Base-by-base conservation (phyloP, 2,329 filamentous ascomycete species). In the Venturiaceae sp. region DNA sequence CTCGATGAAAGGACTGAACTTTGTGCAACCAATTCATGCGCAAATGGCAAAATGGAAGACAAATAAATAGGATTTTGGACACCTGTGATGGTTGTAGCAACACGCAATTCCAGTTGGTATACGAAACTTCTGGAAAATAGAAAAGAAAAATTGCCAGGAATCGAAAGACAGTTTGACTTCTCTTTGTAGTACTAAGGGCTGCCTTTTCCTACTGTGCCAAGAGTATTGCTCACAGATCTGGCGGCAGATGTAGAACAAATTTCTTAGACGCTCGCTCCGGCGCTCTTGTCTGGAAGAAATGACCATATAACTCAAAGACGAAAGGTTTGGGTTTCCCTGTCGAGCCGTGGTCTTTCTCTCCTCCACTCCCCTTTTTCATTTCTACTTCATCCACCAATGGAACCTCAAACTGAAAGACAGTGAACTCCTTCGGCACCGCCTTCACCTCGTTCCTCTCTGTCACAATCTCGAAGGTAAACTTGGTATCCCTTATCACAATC, bases 401-500 rank as follows among this genome's bases (percentile, higher is more conserved):
- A 9, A 97, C 77, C 62, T 83, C 79, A 63, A 97, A 83, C 21
- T 84, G 81, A 66, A 99, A 97, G 19, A 92, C 79, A 0, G 91
- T 92, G 39, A 91, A 86, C 69, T 95, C 91, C 69, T 99, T 99
- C 3, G 94, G 92, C 59, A 97, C 79, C 41, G 83, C 77, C 75
- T 94, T 95, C 46, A 94, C 66, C 63, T 80, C 76, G 72, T 92
- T 80, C 64, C 78, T 80, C 66, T 72, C 77, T 2, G 90, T 96
- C 39, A 97, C 80, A 61, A 99, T 75, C 70, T 95, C 88, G 72
- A 97, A 89, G 1, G 87, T 86, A 67, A 88, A 92, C 69, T 87
- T 90, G 55, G 88, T 86, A 74, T 99, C 94, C 69, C 89, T 85
- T 41, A 96, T 84, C 61, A 97, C 88, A 65, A 97, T 92, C 16